Percentiles rank a stretch among this genome's conserved stretches.
Conservation (phyloP, 257 asterid genomes). For the Penstemon newberryi region DNA sequence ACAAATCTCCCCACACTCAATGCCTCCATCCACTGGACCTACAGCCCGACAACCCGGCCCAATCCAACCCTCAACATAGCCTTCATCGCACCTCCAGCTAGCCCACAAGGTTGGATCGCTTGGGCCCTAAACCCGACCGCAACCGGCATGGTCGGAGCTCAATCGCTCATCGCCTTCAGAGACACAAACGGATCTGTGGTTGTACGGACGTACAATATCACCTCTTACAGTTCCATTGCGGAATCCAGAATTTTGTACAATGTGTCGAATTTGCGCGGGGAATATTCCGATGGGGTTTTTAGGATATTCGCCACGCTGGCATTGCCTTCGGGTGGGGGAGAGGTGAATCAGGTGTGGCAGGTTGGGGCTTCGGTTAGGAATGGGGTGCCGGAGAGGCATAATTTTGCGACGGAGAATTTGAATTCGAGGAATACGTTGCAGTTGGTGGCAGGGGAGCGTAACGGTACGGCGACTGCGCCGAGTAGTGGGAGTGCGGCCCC, state of each 20-base stretch:
- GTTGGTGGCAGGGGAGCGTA: slow-evolving; percentile 10
- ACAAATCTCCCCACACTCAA: slow-evolving; percentile 34
- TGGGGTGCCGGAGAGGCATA: slow-evolving; percentile 40
- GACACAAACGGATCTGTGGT: slow-evolving; percentile 34
- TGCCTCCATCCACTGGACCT: slow-evolving; percentile 44
- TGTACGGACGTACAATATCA: slow-evolving; percentile 47
- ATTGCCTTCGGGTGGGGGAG: slow-evolving; percentile 37
- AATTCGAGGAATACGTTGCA: slow-evolving; percentile 34
- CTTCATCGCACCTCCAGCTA: slow-evolving; percentile 57
- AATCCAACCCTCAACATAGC: slow-evolving; percentile 43
- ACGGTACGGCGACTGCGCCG: background rate
- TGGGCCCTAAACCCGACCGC: slow-evolving; percentile 69
- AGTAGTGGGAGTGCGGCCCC: background rate
- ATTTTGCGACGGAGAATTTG: slow-evolving; percentile 34
- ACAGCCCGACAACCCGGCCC: slow-evolving; percentile 15
- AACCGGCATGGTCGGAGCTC: slow-evolving; percentile 60
- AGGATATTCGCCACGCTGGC: slow-evolving; percentile 43
- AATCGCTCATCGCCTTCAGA: slow-evolving; percentile 49
- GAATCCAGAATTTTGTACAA: slow-evolving; percentile 40
- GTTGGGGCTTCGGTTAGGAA: slow-evolving; percentile 34
- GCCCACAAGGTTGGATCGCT: slow-evolving; percentile 58
- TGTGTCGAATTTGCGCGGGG: slow-evolving; percentile 35
- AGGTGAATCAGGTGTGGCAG: slow-evolving; percentile 52
- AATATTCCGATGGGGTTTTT: slow-evolving; percentile 30
- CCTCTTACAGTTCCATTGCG: slow-evolving; percentile 24